Conservation (phyloP, 2,329 filamentous ascomycete species). For the Madurella mycetomatis region DNA sequence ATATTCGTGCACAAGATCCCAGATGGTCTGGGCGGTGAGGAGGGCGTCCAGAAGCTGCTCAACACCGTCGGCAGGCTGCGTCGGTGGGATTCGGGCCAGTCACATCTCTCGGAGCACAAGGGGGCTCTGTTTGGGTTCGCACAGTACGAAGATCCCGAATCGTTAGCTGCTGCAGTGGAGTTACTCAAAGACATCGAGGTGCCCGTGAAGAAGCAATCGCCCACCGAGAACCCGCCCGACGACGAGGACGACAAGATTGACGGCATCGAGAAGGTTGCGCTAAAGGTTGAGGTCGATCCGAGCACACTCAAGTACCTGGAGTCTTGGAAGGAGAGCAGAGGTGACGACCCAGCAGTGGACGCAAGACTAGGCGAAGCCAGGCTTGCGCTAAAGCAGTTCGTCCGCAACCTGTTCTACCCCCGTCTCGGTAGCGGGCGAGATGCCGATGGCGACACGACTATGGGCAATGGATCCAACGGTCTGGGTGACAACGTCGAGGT, state of each 20-base stretch:
- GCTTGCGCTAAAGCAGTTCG: slow-evolving; percentile 60
- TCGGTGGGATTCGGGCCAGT: slow-evolving; percentile 75
- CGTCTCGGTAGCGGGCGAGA: slow-evolving; percentile 49
- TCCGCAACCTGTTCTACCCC: slow-evolving; percentile 71
- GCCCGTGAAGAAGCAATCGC: slow-evolving; percentile 69
- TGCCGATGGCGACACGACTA: slow-evolving; percentile 61
- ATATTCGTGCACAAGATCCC: slow-evolving; percentile 87
- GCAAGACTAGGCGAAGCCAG: slow-evolving; percentile 67
- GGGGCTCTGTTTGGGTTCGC: slow-evolving; percentile 89
- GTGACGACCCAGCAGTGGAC: slow-evolving; percentile 59
- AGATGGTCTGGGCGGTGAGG: slow-evolving; percentile 70
- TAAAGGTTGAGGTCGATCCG: slow-evolving; percentile 75
- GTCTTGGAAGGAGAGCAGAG: slow-evolving; percentile 65
- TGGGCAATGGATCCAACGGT: slow-evolving; percentile 59
- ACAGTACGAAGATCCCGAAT: slow-evolving; percentile 88
- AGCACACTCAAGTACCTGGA: slow-evolving; percentile 81
- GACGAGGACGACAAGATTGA: slow-evolving; percentile 45
- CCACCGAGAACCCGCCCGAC: slow-evolving; percentile 30
- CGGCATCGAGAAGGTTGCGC: slow-evolving; percentile 62
- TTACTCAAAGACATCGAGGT: slow-evolving; percentile 78
- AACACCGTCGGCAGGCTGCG: slow-evolving; percentile 71
- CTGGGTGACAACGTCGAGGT: slow-evolving; percentile 68
- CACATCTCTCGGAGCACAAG: slow-evolving; percentile 62
- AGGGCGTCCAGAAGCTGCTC: slow-evolving; percentile 73
- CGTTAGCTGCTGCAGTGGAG: slow-evolving; percentile 78